These are phyloP conservation scores for Camelina laxa DNA, from an alignment of 345 rosid genomes.

Conservation along the genomic window DNA sequence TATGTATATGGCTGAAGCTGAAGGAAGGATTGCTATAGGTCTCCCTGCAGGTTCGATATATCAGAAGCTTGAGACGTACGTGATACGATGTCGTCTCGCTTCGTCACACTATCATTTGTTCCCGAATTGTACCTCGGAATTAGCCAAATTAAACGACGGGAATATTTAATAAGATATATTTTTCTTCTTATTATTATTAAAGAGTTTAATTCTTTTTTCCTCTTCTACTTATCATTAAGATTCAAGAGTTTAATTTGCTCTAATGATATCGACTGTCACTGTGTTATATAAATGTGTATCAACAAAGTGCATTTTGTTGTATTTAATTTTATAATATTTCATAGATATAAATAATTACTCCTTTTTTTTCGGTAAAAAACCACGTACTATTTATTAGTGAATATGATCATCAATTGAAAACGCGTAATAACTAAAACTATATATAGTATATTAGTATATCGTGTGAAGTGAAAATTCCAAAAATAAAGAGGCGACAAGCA, in stretches of 20 bases:
- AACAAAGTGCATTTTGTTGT: constrained; percentile 16
- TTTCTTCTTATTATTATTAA: too few relatives aligned
- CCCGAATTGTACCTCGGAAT: constrained; percentile 5
- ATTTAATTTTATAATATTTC: neutral
- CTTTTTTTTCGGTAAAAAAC: neutral
- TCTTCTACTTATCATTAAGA: neutral
- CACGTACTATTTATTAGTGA: neutral
- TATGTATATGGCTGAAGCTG: neutral
- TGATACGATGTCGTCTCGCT: constrained; percentile 26
- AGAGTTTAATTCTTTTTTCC: neutral
- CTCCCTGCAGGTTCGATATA: constrained; percentile 18
- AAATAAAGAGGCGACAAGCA: neutral
- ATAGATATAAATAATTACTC: neutral
- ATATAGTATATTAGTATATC: too few relatives aligned
- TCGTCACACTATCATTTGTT: constrained; percentile 31
- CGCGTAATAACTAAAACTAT: too few relatives aligned
- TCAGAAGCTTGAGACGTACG: constrained; percentile 31
- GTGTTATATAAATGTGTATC: constrained; percentile 31
- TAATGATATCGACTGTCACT: neutral
- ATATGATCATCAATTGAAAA: neutral
- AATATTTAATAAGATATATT: too few relatives aligned
- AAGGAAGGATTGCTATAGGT: neutral
- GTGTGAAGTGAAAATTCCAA: neutral
- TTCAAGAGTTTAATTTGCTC: constrained; percentile 8
- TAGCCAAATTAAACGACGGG: constrained; percentile 9